Conservation (phyloP, 495 filamentous ascomycete genomes). For the Daldinia concentrica region DNA sequence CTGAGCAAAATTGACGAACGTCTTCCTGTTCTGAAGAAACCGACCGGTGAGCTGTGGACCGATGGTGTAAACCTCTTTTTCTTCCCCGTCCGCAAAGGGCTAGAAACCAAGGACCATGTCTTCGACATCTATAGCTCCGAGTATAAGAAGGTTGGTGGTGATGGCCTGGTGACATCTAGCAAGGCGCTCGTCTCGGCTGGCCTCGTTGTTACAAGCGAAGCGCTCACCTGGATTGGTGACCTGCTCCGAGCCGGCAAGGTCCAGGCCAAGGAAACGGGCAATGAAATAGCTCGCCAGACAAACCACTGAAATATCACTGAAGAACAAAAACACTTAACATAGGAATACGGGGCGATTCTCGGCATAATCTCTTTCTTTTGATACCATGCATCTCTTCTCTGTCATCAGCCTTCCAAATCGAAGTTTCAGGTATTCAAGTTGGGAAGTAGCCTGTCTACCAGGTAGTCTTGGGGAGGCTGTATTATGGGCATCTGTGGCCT, state of each 20-base stretch:
- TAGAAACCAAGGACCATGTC: constrained; percentile 79
- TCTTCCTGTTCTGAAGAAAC: constrained; percentile 90
- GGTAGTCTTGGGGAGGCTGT: constrained; percentile 6
- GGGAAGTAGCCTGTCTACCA: constrained; percentile 13
- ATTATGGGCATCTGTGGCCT: not conserved
- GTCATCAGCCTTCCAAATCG: constrained; percentile 12
- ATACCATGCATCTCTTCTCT: constrained; percentile 35
- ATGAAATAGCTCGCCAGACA: constrained; percentile 23
- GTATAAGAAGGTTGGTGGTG: constrained; percentile 77
- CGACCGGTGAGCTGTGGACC: constrained; percentile 77
- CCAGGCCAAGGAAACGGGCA: constrained; percentile 59
- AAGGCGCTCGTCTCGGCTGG: constrained; percentile 81
- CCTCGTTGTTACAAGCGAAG: constrained; percentile 75
- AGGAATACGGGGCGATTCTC: constrained; percentile 11
- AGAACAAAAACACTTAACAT: not conserved
- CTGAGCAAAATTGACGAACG: constrained; percentile 77
- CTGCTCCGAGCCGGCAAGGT: constrained; percentile 68
- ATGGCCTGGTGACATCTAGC: constrained; percentile 70
- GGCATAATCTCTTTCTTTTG: constrained; percentile 29
- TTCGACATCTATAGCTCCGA: constrained; percentile 75
- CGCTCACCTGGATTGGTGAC: constrained; percentile 64
- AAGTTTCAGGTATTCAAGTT: constrained; percentile 14
- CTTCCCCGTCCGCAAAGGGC: constrained; percentile 71
- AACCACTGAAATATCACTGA: constrained; percentile 7
- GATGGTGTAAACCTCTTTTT: constrained; percentile 70